Base-by-base conservation (phyloP, 768 basidiomycete genomes). In the Pleurotus platypus region DNA sequence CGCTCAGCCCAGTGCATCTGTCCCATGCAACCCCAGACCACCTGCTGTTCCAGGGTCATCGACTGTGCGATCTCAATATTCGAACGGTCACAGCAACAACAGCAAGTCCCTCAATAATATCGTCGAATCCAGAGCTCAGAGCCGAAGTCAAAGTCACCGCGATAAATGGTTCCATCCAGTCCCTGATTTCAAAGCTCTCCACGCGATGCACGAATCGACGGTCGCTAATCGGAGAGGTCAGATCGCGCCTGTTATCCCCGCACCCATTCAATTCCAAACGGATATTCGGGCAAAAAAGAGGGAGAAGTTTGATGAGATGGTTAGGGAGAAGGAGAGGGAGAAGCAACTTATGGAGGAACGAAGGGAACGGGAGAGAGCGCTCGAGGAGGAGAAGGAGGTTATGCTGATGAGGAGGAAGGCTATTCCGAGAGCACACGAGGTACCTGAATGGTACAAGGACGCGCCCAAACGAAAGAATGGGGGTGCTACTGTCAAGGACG, bases 381-480 rank as follows among this genome's bases (percentile, higher is more conserved):
- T 76, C 64, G 75, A 80, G 62, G 86, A 89, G 70, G 85, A 82
- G 69, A 70, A 68, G 67, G 84, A 83, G 71, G 67, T 88, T 58
- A 76, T 67, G 66, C 87, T 85, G 72, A 59, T 87, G 64, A 72
- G 89, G 66, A 81, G 76, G 74, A 78, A 74, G 61, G 79, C 86
- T 15, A 72, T 91, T 46, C 85, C 86, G 20, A 82, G 76, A 68
- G 89, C 89, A 46, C 78, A 90, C 66, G 82, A 81, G 63, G 78
- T 91, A 22, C 89, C 89, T 9, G 85, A 84, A 61, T 91, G 89
- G 89, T 91, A 91, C 63, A 83, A 80, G 61, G 78, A 79, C 43
- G 83, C 80, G 67, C 87, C 87, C 62, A 89, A 78, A 79, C 81
- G 74, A 66, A 70, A 70, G 67, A 68, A 35, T 60, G 70, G 58